phyloP scores from a whole-genome alignment of 2,329 filamentous ascomycete genomes.

The Verticillium klebahnii region DNA sequence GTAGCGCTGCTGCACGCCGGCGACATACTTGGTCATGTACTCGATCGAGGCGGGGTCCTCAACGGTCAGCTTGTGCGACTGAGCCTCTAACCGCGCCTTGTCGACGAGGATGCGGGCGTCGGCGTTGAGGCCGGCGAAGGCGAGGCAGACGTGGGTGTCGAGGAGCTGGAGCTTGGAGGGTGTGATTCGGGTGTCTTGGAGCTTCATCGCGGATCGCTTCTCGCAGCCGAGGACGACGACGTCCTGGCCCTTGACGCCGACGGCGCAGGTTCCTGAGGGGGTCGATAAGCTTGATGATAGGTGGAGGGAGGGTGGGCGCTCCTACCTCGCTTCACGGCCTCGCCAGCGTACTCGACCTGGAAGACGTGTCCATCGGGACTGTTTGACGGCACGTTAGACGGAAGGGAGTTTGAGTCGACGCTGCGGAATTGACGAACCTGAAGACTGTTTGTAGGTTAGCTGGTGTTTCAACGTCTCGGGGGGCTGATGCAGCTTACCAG shows the following conservation, averaged over 20 bases:
- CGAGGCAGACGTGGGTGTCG: constrained; percentile 93
- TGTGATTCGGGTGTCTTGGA: constrained; percentile 98
- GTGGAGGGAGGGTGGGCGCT: constrained; percentile 8
- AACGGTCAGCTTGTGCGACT: constrained; percentile 94
- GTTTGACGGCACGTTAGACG: constrained; percentile 38
- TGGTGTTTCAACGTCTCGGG: constrained; percentile 3
- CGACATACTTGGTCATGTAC: constrained; percentile 99
- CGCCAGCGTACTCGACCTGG: constrained; percentile 98
- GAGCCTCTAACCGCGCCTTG: constrained; percentile 94
- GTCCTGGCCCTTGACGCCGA: constrained; percentile 91
- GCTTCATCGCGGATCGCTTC: constrained; percentile 98
- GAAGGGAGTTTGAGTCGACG: constrained; percentile 4
- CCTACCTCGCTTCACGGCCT: constrained; percentile 95
- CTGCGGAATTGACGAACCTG: constrained; percentile 50
- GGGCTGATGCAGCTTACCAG: constrained; percentile 60
- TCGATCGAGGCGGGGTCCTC: constrained; percentile 97
- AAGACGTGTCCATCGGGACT: constrained; percentile 99
- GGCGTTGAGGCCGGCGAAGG: constrained; percentile 95
- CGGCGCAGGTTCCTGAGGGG: constrained; percentile 81
- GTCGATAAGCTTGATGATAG: constrained; percentile 17
- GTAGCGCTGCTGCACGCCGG: constrained; percentile 96
- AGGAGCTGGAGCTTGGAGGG: constrained; percentile 97
- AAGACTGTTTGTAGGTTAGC: constrained; percentile 66
- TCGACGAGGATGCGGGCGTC: constrained; percentile 97
- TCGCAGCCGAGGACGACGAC: constrained; percentile 97